phyloP scores from a whole-genome alignment of 2,329 filamentous ascomycete species.

The Cryphonectria japonica region DNA sequence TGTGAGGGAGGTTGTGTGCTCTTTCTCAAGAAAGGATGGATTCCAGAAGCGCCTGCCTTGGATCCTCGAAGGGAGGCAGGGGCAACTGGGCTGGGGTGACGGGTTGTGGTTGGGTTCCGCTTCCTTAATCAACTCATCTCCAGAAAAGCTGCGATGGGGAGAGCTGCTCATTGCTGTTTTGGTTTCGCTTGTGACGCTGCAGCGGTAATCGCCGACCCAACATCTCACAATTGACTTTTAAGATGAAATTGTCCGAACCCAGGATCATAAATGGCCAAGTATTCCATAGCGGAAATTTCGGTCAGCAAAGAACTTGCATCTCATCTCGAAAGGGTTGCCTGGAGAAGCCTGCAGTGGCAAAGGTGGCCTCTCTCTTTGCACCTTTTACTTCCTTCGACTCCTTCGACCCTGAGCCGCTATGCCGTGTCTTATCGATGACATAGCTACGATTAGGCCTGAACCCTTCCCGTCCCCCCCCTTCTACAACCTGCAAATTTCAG shows the following conservation, averaged over 20 bases:
- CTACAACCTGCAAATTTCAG: neutral
- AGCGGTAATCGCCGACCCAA: constrained; percentile 1
- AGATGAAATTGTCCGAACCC: constrained; percentile 4
- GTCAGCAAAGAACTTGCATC: neutral
- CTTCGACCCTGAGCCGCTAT: neutral
- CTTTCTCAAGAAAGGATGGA: neutral
- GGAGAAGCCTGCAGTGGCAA: neutral
- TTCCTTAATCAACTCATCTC: neutral
- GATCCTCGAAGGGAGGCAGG: neutral
- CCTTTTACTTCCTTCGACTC: neutral
- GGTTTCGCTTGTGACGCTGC: neutral
- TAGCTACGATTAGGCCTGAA: neutral
- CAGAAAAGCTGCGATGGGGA: neutral
- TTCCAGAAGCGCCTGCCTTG: neutral
- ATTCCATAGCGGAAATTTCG: neutral
- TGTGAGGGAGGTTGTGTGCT: neutral
- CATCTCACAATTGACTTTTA: neutral
- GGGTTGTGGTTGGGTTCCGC: neutral
- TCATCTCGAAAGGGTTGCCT: neutral
- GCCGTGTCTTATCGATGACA: neutral
- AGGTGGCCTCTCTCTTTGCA: neutral
- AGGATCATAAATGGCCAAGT: neutral
- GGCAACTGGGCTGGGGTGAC: neutral
- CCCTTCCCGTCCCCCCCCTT: neutral
- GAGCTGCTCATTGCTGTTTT: neutral